A percentile compares a stretch with the other conserved stretches of the same genome.
phyloP scores from a whole-genome alignment of 1,284 basidiomycete species.

The Apiotrichum veenhuisii region DNA sequence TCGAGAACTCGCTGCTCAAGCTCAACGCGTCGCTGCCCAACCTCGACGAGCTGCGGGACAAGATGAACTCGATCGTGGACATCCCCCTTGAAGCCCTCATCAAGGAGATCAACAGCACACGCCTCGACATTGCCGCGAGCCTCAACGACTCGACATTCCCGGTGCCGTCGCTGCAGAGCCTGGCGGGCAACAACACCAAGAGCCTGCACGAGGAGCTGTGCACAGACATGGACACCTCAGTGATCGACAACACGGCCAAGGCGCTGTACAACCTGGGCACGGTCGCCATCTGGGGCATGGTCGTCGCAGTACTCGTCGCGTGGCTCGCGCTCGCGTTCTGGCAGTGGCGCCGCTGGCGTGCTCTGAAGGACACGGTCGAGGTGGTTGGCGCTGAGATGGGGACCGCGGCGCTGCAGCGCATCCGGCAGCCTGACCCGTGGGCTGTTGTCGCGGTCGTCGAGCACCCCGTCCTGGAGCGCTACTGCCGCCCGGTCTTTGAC shows the following conservation, averaged over 20 bases:
- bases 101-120: slow-evolving; percentile 79
- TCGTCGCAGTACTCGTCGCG: slow-evolving; percentile 41
- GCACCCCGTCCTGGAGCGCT: slow-evolving; percentile 44
- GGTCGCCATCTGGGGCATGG: slow-evolving; percentile 68
- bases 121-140: slow-evolving; percentile 57
- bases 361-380: slow-evolving; percentile 36
- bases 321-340: slow-evolving; percentile 43
- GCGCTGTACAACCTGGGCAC: slow-evolving; percentile 72
- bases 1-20: slow-evolving; percentile 65
- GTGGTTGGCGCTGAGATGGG: slow-evolving; percentile 36
- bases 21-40: slow-evolving; percentile 81
- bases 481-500: slow-evolving; percentile 25
- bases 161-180: slow-evolving; percentile 54
- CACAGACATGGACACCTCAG: slow-evolving; percentile 67
- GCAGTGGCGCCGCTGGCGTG: slow-evolving; percentile 47
- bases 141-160: slow-evolving; percentile 70
- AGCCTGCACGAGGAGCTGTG: slow-evolving; percentile 55
- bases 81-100: slow-evolving; percentile 81
- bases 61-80: slow-evolving; percentile 68
- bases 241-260: slow-evolving; percentile 74
- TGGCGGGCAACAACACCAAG: slow-evolving; percentile 24
- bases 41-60: slow-evolving; percentile 67
- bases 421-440: slow-evolving; percentile 33
- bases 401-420: slow-evolving; percentile 6
- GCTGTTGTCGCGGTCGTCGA: slow-evolving; percentile 44